Evolutionary conservation across 2,329 filamentous ascomycete species (phyloP), one percentile per base, ranked within the genome.

Genomic region (Teratosphaeria pseudoeucalypti): DNA sequence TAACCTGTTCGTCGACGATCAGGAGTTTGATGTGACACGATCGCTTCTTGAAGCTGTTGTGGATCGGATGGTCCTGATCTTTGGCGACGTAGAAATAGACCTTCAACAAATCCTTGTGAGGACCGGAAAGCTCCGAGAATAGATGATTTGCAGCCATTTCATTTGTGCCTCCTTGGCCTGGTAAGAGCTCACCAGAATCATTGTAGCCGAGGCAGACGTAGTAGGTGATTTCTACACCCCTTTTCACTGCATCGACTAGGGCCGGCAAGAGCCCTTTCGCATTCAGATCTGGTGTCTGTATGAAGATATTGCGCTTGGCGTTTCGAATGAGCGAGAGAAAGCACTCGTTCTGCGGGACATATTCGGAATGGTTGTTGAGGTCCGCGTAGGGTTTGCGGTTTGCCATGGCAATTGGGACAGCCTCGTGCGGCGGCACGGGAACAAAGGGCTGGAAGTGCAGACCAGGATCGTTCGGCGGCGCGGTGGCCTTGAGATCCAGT

Each of bases 141-240:
- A 92, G 76, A 7, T 79, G 75, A 61, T 85, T 77, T 0, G 85
- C 82, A 2, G 85, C 79, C 78, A 87, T 85, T 62, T 91, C 87
- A 68, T 91, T 91, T 16, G 85, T 88, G 1, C 88, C 88, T 34
- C 87, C 87, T 70, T 91, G 87, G 61, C 83, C 82, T 0, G 89
- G 88, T 0, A 92, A 81, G 34, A 92, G 80, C 70, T 92, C 87
- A 26, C 88, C 89, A 0, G 83, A 77, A 64, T 92, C 89, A 63
- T 92, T 92, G 74, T 92, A 92, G 1, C 89, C 88, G 0, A 92
- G 80, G 63, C 87, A 90, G 1, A 90, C 78, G 63, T 89, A 91
- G 69, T 84, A 86, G 0, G 81, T 84, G 0, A 91, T 83, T 56
- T 85, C 76, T 0, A 91, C 73, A 0, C 88, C 88, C 1, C 88